Base-by-base conservation (phyloP, 371 early-diverging fungal species). In the Blakeslea trispora region DNA sequence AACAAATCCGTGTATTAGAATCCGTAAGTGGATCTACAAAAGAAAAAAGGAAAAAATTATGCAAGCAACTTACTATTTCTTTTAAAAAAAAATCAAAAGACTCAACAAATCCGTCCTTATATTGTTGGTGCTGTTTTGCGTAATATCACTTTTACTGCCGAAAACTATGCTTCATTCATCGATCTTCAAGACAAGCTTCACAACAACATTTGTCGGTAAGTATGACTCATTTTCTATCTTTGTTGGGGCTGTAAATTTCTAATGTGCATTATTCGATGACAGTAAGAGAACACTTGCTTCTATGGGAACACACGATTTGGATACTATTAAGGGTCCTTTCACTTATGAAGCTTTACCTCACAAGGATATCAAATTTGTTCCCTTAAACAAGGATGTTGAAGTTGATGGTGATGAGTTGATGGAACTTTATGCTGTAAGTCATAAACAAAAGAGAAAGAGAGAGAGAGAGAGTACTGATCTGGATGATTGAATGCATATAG, bases 131-230 rank as follows among this genome's bases (percentile, higher is more conserved):
- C 98, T 32, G 78, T 99, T 55, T 83, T 99, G 55, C 90, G 97
- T 59, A 85, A 92, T 60, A 83, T 99, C 53, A 85, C 77, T 53
- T 91, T 99, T 71, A 88, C 84, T 32, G 77, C 91, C 50, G 86
- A 86, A 35, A 75, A 80, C 60, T 99, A 99, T 83, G 85, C 93
- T 60, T 91, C 89, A 69, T 97, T 99, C 79, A 99, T 99, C 61
- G 96, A 98, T 55, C 87, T 98, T 53, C 99, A 99, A 79, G 99
- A 99, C 68, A 99, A 98, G 83, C 89, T 99, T 40, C 99, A 99
- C 82, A 85, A 86, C 70, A 97, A 95, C 84, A 85, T 99, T 65
- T 94, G 99, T 84, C 77, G 92, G 90, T 89, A 71, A 54, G 43
- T 37, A 53, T 49, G 58, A 68, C 32, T 60, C 46, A 50, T 48